Evolutionary conservation across 768 basidiomycete genomes (phyloP), one percentile per base, ranked within the genome.

Genomic region (Auricularia sp.): DNA sequence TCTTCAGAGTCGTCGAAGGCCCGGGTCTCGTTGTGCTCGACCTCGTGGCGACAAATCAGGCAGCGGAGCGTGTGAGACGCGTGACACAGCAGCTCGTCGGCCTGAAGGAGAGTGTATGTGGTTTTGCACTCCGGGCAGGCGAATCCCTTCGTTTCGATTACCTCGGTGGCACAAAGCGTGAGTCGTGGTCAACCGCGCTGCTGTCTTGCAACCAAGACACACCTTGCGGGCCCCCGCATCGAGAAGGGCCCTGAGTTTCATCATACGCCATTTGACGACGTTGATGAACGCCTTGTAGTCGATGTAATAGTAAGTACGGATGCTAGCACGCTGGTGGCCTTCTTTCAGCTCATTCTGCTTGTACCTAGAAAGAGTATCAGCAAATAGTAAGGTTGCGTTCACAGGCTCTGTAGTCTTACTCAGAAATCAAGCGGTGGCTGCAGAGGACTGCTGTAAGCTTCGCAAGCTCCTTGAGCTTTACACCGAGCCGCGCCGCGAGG

Each of bases 71-170:
- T 76, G 63, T 84, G 84, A 29, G 78, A 79, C 42, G 72, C 60
- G 66, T 85, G 85, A 74, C 94, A 90, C 79, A 93, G 86, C 60
- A 98, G 79, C 67, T 83, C 85, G 75, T 90, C 87, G 60, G 87
- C 89, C 66, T 98, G 93, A 12, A 99, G 79, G 0, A 92, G 86
- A 1, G 88, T 83, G 74, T 93, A 99, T 0, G 86, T 84, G 70
- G 86, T 86, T 65, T 84, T 83, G 79, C 95, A 98, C 68, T 86
- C 84, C 1, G 93, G 88, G 74, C 96, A 99, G 65, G 95, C 86
- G 74, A 96, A 98, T n/a, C 96, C 97, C 76, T 96, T 92, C 73
- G 94, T 92, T 67, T 95, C 93, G 66, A 97, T 84, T 78, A 98
- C 93, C 95, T 98, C 70, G 29, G 2, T 29, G 29, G 1, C 29